Conservation (phyloP, 768 basidiomycete species). For the Leccinum subgranulosum region DNA sequence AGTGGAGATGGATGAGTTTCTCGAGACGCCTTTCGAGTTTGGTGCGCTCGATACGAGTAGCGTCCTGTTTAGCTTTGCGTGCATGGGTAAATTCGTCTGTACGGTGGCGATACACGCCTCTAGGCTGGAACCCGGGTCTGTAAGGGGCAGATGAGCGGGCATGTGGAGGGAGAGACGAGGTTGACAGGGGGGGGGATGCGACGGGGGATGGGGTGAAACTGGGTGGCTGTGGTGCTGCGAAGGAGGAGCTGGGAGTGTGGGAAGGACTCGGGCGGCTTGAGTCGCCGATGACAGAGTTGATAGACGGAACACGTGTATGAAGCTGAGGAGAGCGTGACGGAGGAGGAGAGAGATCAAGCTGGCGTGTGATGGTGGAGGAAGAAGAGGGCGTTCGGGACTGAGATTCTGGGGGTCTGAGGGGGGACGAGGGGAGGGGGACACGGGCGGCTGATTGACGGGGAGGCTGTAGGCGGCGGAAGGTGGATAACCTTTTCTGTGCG, state of each 20-base stretch:
- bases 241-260: constrained; percentile 8
- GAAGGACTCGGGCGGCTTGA: constrained; percentile 5
- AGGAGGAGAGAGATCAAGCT: constrained; percentile 21
- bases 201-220: constrained; percentile 21
- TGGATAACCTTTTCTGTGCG: constrained; percentile 38
- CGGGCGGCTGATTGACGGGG: constrained; percentile 21
- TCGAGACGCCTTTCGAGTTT: constrained; percentile 85
- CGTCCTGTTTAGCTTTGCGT: constrained; percentile 37
- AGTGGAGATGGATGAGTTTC: constrained; percentile 78
- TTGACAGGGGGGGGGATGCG: constrained; percentile 20
- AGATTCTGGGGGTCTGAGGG: constrained; percentile 31
- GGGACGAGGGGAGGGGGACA: constrained; percentile 30
- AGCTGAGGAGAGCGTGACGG: constrained; percentile 27
- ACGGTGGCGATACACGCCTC: constrained; percentile 71
- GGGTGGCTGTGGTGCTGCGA: constrained; percentile 9
- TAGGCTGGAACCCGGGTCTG: constrained; percentile 91
- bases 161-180: constrained; percentile 19
- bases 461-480: constrained; percentile 51
- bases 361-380: constrained; percentile 19
- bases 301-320: constrained; percentile 32
- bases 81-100: constrained; percentile 74
- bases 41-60: constrained; percentile 70
- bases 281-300: constrained; percentile 19
- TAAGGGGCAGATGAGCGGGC: constrained; percentile 56
- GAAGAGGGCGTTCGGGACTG: constrained; percentile 18